Evolutionary conservation across 2,329 filamentous ascomycete genomes (phyloP), one percentile per base, ranked within the genome.

Genomic region (Trichophyton verrucosum): DNA sequence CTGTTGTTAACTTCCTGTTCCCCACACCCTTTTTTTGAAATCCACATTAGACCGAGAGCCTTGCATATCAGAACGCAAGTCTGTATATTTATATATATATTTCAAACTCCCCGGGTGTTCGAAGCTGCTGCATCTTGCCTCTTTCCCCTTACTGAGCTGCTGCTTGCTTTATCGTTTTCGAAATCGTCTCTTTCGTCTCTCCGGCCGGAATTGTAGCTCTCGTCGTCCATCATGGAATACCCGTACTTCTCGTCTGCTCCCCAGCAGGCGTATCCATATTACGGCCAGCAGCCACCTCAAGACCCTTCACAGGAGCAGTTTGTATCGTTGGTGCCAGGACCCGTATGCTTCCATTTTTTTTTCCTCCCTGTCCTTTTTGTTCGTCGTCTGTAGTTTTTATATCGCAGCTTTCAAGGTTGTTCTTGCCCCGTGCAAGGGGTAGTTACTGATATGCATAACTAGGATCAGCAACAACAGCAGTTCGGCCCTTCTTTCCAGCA

Each of bases 231-330:
- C 55, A 57, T 57, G 55, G 40, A 57, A 17, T 57, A 42, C 36
- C 33, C 55, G 33, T 57, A 57, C 55, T 57, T 24, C 36, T 33
- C 51, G 30, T 55, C 51, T 20, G 51, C 51, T 33, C 53, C 27
- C 9, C 55, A 57, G 40, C 55, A 57, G 22, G 36, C 40, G 17
- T 57, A 42, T 44, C 55, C 55, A 27, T 57, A 57, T 20, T 57
- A 57, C 40, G n/a, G 36, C 55, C 55, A 42, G 55, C 33, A 57
- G 11, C 7, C 36, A 8, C 40, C 55, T 24, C 55, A 57, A 9
- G 33, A 40, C 3, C 17, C 55, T 38, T 44, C 55, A 24, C 17
- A 38, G 22, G 55, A 44, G 15, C 55, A 57, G 33, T 57, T 57
- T 33, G n/a, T 36, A 9, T 36, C 17, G 9, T 24, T 57, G 40